These are phyloP conservation scores for Westerdykella sp. DNA, from an alignment of 2,329 filamentous ascomycete genomes.

Conservation along the genomic window DNA sequence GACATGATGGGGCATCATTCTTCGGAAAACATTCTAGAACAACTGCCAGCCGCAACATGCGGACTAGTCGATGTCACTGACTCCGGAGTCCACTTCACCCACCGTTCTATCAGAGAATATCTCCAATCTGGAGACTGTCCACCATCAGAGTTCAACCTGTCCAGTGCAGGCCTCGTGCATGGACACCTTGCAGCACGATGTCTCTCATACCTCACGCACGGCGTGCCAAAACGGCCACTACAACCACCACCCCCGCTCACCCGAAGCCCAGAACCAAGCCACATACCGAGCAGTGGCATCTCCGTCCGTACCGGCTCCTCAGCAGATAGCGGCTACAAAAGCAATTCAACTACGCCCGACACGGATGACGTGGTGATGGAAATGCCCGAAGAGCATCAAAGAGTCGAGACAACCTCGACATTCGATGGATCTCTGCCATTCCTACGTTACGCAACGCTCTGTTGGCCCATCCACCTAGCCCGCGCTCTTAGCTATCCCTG, in stretches of 20 bases:
- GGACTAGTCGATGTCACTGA: constrained; percentile 19
- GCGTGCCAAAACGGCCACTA: constrained; percentile 23
- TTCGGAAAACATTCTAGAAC: constrained; percentile 8
- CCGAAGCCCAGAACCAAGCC: too few species aligned
- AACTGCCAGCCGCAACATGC: constrained; percentile 19
- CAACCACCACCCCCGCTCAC: constrained; percentile 6
- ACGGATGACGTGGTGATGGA: constrained; percentile 6
- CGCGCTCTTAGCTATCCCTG: constrained; percentile 13
- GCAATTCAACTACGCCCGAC: constrained; percentile 19
- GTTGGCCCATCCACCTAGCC: constrained; percentile 29
- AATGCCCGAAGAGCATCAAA: not conserved
- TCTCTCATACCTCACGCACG: constrained; percentile 23
- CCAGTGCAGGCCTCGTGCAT: constrained; percentile 20
- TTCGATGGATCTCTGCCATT: constrained; percentile 26
- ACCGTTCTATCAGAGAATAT: constrained; percentile 21
- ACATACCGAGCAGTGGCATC: constrained; percentile 10
- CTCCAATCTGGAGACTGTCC: constrained; percentile 15
- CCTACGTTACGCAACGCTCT: constrained; percentile 25
- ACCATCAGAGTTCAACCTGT: constrained; percentile 19
- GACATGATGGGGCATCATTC: constrained; percentile 3
- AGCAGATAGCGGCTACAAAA: constrained; percentile 29
- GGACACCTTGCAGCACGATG: constrained; percentile 24
- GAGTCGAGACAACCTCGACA: constrained; percentile 5
- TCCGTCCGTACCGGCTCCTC: constrained; percentile 22
- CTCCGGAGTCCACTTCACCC: constrained; percentile 16